phyloP scores from a whole-genome alignment of 495 filamentous ascomycete genomes.

The Tetracladium setigerum region DNA sequence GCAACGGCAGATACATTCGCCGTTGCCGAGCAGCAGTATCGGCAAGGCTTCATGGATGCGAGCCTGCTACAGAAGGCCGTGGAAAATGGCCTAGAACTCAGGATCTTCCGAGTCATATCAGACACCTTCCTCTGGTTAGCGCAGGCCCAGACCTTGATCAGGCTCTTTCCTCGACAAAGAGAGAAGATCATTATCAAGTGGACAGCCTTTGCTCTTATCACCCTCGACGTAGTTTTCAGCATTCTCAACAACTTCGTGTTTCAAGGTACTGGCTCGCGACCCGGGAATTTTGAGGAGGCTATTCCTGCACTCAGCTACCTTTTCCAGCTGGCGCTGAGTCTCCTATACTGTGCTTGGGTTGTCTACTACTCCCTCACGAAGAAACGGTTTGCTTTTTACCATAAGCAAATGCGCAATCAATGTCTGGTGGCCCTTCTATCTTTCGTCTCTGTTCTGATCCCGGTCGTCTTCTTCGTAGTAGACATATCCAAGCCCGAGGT shows the following conservation, averaged over 20 bases:
- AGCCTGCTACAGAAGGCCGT: slow-evolving; percentile 63
- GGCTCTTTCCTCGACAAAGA: slow-evolving; percentile 90
- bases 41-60: slow-evolving; percentile 62
- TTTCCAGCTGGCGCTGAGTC: slow-evolving; percentile 79
- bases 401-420: slow-evolving; percentile 88
- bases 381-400: slow-evolving; percentile 88
- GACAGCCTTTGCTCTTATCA: slow-evolving; percentile 89
- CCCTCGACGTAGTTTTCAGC: slow-evolving; percentile 81
- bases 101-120: slow-evolving; percentile 82
- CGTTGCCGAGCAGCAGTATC: slow-evolving; percentile 74
- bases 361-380: slow-evolving; percentile 92
- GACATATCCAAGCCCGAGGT: slow-evolving; percentile 84
- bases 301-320: slow-evolving; percentile 91
- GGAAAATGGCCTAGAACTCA: slow-evolving; percentile 72
- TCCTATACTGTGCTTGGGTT: slow-evolving; percentile 92
- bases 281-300: slow-evolving; percentile 73
- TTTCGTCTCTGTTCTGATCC: slow-evolving; percentile 71
- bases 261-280: slow-evolving; percentile 44
- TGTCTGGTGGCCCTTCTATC: slow-evolving; percentile 76
- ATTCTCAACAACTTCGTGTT: slow-evolving; percentile 80
- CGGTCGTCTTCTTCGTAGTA: slow-evolving; percentile 91
- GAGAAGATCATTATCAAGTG: slow-evolving; percentile 99
- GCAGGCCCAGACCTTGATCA: slow-evolving; percentile 92
- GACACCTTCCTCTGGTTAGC: slow-evolving; percentile 96
- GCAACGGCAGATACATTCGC: slow-evolving; percentile 84